phyloP scores from a whole-genome alignment of 768 basidiomycete genomes.

The Auriscalpium microsporum region DNA sequence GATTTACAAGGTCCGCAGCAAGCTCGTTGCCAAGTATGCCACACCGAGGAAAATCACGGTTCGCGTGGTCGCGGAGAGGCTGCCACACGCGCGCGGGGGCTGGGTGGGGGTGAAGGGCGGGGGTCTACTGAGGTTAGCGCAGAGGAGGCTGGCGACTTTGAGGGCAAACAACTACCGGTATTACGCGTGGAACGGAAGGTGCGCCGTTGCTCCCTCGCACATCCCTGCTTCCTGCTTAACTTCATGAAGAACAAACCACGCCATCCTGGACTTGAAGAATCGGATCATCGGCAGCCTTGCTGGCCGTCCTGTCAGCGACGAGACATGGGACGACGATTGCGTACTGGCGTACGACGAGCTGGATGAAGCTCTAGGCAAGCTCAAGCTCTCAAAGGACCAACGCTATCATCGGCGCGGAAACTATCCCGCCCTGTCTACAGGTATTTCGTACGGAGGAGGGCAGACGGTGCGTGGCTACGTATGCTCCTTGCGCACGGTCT shows the following conservation, averaged over 20 bases:
- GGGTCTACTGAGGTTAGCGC: neutral
- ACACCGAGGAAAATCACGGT: neutral
- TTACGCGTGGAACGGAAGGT: neutral
- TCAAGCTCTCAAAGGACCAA: neutral
- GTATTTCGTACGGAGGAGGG: neutral
- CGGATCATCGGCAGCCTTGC: neutral
- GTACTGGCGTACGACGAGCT: neutral
- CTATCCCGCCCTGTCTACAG: neutral
- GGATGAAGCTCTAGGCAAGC: neutral
- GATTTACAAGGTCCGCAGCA: neutral
- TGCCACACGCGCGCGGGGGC: neutral
- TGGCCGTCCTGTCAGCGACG: neutral
- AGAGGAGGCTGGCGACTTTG: neutral
- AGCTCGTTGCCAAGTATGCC: neutral
- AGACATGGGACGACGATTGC: neutral
- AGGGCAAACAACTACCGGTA: no score
- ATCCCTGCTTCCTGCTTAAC: no score
- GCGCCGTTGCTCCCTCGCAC: neutral
- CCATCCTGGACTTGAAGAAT: neutral
- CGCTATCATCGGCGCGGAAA: neutral
- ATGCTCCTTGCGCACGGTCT: no score
- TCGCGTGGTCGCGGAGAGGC: neutral
- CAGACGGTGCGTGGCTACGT: neutral
- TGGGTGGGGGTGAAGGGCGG: neutral
- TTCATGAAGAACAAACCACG: neutral